Base-by-base conservation (phyloP, 164 flowering plant species). In the Taxillus chinensis region DNA sequence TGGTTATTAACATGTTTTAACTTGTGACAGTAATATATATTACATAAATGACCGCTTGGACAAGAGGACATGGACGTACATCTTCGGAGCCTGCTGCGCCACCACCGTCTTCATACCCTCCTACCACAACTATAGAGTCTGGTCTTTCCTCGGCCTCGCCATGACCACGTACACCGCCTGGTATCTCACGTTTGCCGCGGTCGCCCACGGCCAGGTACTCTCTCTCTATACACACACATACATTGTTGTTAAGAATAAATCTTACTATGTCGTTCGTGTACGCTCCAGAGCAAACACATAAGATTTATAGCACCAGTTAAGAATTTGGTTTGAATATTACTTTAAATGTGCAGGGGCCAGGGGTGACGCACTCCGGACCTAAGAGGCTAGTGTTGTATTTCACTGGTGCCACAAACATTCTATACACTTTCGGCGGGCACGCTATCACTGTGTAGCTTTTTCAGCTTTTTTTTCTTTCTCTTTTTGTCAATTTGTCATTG, bases 111-210 rank as follows among this genome's bases (percentile, higher is more conserved):
- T 86, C 75, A 82, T 89, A 37, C 96, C 96, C 13, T 89, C 96
- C 2, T 89, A 85, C 56, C 92, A 89, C 80, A 89, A 89, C 73
- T 89, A 89, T 74, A 73, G 96, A 66, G 75, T 89, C 57, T 89
- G 96, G 92, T 89, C 96, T 27, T 89, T 89, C 66, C 69, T 89
- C 45, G 96, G 96, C 3, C 89, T 89, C 49, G 73, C 82, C 3
- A 90, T 90, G 96, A 90, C 96, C 68, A 87, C 92, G 41, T 87
- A 78, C 70, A 90, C 96, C 16, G 95, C 92, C 49, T 90, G 95
- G 96, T 90, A 90, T 67, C 46, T 90, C 45, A 84, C 96, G 75
- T 68, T 81, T 6, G 96, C 92, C 12, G 73, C 96, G n/a, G 49
- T 84, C 39, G 67, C 74, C 53, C 85, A 87, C 67, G 96, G 96